Evolutionary conservation across 768 basidiomycete species (phyloP).

Genomic region (Wakefieldia striispora): DNA sequence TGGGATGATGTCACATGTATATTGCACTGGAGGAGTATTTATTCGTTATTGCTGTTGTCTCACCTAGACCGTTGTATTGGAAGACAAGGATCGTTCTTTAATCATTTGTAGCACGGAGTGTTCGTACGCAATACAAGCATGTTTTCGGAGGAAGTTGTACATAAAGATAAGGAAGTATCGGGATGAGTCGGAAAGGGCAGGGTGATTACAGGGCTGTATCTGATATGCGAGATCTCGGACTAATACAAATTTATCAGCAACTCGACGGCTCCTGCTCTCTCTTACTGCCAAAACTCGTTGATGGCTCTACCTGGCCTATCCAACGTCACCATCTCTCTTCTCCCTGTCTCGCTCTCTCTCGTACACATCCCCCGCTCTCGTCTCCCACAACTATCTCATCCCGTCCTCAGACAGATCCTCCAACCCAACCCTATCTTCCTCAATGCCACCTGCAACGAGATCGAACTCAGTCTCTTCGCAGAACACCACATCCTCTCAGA

Average conservation of each 20-base stretch:
- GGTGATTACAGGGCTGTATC: neutral
- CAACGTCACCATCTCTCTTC: constrained; percentile 62
- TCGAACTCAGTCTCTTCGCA: constrained; percentile 75
- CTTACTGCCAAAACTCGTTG: constrained; percentile 10
- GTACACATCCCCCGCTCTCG: constrained; percentile 75
- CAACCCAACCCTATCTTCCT: constrained; percentile 65
- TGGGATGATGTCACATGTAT: constrained; percentile 6
- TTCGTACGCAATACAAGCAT: no score
- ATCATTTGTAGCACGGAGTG: no score
- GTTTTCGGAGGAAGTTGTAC: neutral
- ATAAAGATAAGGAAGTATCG: constrained; percentile 11
- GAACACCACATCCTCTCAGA: constrained; percentile 54
- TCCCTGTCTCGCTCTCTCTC: constrained; percentile 69
- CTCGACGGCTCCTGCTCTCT: constrained; percentile 8
- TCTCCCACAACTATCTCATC: constrained; percentile 54
- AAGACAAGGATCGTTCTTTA: no score
- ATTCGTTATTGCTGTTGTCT: constrained; percentile 38
- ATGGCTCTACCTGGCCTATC: constrained; percentile 26
- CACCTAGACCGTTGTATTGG: constrained; percentile 2
- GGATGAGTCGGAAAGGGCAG: constrained; percentile 1
- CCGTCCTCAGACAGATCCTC: constrained; percentile 67
- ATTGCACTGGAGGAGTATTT: constrained; percentile 21
- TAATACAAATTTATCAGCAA: no score
- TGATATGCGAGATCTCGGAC: constrained; percentile 4
- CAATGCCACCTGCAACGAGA: constrained; percentile 74